Evolutionary conservation across 208 protist genomes (phyloP), one percentile per base, ranked within the genome.

Genomic region (Jaenimonas drosophilae): DNA sequence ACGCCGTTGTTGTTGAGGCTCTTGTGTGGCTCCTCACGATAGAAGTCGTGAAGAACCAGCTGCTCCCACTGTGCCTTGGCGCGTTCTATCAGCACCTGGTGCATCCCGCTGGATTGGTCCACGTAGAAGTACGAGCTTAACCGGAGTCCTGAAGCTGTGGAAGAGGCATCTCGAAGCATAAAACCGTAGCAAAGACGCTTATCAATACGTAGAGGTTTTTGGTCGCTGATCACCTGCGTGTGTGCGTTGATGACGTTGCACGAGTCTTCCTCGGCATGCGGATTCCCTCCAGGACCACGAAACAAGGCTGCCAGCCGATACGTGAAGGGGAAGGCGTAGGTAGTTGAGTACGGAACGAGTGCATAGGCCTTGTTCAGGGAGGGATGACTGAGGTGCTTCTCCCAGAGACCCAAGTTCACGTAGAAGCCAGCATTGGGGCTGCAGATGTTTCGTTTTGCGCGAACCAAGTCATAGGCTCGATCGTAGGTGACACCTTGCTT

Each of bases 361-460:
- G 62, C 76, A 49, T 76, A 88, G 0, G 53, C 59, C n/a, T 55
- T 58, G 48, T 83, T 76, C 7, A 82, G 42, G 5, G 58, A 25
- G 19, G 72, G 76, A 11, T 25, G 43, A 24, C 62, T n/a, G 28
- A 92, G 41, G n/a, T 85, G 70, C 20, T 59, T 53, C 52, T 89
- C 71, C 81, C 79, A 94, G 16, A 86, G 36, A 4, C 71, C 63
- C 41, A 95, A 50, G 52, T 86, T 92, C 41, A 82, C 78, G 48
- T 88, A 78, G 59, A 97, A 97, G 25, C 92, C 92, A 0, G 77
- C 47, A 49, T 97, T 97, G 1, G 92, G 92, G 38, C 71, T 90
- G 54, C 78, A 83, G 30, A 97, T 70, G 17, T 42, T 62, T 4
- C 92, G 69, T 24, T 61, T 57, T 16, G 50, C 49, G 2, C 82